Percentiles rank a stretch among this genome's conserved stretches.
These are phyloP conservation scores for Diaporthe amygdali DNA, from an alignment of 2,329 filamentous ascomycete species.

Conservation along the genomic window DNA sequence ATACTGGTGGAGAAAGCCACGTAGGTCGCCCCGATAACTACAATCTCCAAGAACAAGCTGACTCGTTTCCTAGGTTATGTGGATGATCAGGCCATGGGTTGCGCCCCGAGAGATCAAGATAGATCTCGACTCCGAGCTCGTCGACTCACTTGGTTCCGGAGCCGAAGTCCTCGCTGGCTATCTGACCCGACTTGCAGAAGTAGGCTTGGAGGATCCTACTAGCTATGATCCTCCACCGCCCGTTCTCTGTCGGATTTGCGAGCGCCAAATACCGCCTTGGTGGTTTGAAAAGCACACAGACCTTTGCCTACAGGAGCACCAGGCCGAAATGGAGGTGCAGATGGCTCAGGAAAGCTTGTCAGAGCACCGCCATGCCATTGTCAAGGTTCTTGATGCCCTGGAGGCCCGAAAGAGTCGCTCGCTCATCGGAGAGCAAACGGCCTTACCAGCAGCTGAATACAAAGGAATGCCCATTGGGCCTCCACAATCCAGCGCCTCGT, in stretches of 20 bases:
- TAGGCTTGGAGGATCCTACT: slow-evolving; percentile 75
- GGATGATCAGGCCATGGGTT: slow-evolving; percentile 96
- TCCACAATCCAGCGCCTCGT: slow-evolving; percentile 71
- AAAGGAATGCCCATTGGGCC: slow-evolving; percentile 87
- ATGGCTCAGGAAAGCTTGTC: slow-evolving; percentile 90
- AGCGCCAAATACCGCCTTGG: slow-evolving; percentile 96
- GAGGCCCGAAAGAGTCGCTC: slow-evolving; percentile 78
- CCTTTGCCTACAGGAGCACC: slow-evolving; percentile 92
- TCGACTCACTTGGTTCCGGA: slow-evolving; percentile 91
- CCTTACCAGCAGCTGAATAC: slow-evolving; percentile 74
- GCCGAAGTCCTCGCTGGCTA: slow-evolving; percentile 95
- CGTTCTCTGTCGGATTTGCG: slow-evolving; percentile 94
- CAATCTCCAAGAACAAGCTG: neutral
- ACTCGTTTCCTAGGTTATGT: slow-evolving; percentile 78
- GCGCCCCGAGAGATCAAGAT: slow-evolving; percentile 93
- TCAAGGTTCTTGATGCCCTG: slow-evolving; percentile 90
- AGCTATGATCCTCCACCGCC: slow-evolving; percentile 81
- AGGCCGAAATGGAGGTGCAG: slow-evolving; percentile 97
- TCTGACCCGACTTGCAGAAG: slow-evolving; percentile 86
- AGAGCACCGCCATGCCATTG: slow-evolving; percentile 92
- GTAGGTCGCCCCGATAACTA: slow-evolving; percentile 59
- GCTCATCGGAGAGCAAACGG: slow-evolving; percentile 57
- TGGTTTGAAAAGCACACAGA: slow-evolving; percentile 99
- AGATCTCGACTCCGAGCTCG: slow-evolving; percentile 85
- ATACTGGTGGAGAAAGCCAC: slow-evolving; percentile 89